A percentile compares a stretch with the other conserved stretches of the same genome.
phyloP scores from a whole-genome alignment of 2,329 filamentous ascomycete genomes.

The Aspergillus ochraceus region DNA sequence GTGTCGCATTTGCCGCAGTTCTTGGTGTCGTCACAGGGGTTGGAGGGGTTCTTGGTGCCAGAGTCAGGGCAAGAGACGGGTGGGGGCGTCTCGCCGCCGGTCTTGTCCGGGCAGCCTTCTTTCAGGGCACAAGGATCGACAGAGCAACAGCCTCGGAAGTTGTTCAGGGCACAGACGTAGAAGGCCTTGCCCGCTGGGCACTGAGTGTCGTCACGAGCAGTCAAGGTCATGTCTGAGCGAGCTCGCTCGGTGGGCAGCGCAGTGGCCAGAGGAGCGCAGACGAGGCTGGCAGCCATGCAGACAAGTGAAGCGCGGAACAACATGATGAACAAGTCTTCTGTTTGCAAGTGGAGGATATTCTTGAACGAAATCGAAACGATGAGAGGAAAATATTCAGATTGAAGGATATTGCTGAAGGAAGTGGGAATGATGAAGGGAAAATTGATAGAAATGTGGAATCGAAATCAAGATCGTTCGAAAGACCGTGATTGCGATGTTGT shows the following conservation, averaged over 20 bases:
- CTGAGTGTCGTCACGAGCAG: slow-evolving; percentile 3
- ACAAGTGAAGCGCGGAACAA: neutral
- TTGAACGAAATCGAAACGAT: too few relatives aligned
- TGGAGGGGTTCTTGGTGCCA: too few relatives aligned
- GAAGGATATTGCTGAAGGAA: neutral
- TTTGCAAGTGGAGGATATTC: neutral
- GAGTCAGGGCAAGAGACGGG: too few relatives aligned
- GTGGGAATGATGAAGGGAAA: too few relatives aligned
- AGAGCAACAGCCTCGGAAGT: slow-evolving; percentile 11
- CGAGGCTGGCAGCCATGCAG: neutral
- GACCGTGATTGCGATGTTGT: neutral
- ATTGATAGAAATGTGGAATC: too few relatives aligned
- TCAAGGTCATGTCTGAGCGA: neutral
- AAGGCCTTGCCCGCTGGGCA: neutral
- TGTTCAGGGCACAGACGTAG: slow-evolving; percentile 2
- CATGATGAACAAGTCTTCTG: neutral
- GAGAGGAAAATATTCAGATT: too few relatives aligned
- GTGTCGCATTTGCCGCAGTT: too few relatives aligned
- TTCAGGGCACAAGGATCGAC: slow-evolving; percentile 6
- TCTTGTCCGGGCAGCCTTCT: slow-evolving; percentile 1
- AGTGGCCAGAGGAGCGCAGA: neutral
- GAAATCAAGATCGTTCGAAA: too few relatives aligned
- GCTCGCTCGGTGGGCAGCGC: neutral
- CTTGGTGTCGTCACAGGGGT: too few relatives aligned
- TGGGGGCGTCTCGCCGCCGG: too few relatives aligned